Conservation (phyloP, 306 rosid genomes). For the Pterocarpus santalinus region DNA sequence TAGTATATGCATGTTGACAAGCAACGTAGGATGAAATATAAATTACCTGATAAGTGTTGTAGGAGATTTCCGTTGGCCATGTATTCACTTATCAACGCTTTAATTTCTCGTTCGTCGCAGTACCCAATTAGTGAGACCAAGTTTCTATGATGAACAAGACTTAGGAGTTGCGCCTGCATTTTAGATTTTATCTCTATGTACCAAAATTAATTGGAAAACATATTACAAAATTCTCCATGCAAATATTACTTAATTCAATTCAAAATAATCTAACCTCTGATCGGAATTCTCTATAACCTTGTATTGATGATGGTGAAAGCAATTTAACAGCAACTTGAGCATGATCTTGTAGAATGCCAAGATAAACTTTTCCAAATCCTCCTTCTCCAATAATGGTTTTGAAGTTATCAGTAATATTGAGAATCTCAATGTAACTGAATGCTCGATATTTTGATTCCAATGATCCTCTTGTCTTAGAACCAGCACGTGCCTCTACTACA, state of each 20-base stretch:
- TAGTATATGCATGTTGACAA: too few relatives aligned
- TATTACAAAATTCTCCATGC: background rate
- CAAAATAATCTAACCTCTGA: conserved; percentile 44
- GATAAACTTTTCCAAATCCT: conserved; percentile 62
- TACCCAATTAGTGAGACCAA: conserved; percentile 30
- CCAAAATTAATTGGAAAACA: too few relatives aligned
- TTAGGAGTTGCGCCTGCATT: background rate
- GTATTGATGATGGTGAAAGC: conserved; percentile 53
- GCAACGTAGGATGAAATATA: background rate
- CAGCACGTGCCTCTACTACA: background rate
- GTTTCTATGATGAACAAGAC: conserved; percentile 43
- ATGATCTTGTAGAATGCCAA: conserved; percentile 41
- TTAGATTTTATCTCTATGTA: too few relatives aligned
- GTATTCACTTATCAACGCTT: conserved; percentile 47
- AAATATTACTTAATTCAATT: background rate
- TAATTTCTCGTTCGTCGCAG: conserved; percentile 47
- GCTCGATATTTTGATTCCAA: conserved; percentile 34
- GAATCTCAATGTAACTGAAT: conserved; percentile 42
- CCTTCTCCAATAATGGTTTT: conserved; percentile 55
- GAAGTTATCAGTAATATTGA: conserved; percentile 51
- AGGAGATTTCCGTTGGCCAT: conserved; percentile 49
- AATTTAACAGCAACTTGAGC: conserved; percentile 58
- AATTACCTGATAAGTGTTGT: conserved; percentile 44
- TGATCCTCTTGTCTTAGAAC: background rate
- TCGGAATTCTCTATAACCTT: conserved; percentile 53